Percentiles rank a stretch among this genome's conserved stretches.
These are phyloP conservation scores for Trypanosoma theileri DNA, from an alignment of 208 protist species.

Conservation along the genomic window DNA sequence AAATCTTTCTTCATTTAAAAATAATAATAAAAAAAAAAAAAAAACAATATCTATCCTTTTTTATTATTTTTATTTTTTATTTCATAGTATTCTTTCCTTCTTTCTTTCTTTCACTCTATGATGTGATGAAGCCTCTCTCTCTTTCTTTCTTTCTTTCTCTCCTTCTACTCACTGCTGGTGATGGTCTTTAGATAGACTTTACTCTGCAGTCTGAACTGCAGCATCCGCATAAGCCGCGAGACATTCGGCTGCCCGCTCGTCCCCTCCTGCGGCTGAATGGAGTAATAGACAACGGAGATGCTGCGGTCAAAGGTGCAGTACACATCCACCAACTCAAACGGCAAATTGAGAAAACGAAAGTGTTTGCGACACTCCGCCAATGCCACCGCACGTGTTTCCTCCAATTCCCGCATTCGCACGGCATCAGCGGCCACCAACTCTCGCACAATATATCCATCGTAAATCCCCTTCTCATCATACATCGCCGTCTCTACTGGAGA, in stretches of 20 bases:
- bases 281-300: slow-evolving; percentile 63
- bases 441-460: slow-evolving; percentile 51
- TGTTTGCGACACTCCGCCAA: slow-evolving; percentile 56
- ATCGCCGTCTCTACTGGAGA: neutral
- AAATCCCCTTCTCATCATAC: slow-evolving; percentile 9
- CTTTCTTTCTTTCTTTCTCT: slow-evolving; percentile 4
- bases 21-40: slow-evolving; percentile 19
- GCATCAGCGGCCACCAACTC: slow-evolving; percentile 34
- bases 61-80: neutral
- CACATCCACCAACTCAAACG: slow-evolving; percentile 54
- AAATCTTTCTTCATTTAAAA: slow-evolving; percentile 13
- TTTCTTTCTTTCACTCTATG: slow-evolving; percentile 9
- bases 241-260: slow-evolving; percentile 44
- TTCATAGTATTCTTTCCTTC: slow-evolving; percentile 1
- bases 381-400: slow-evolving; percentile 28
- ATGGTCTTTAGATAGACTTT: slow-evolving; percentile 40
- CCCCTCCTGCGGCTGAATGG: slow-evolving; percentile 28
- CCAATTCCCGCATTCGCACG: slow-evolving; percentile 28
- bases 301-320: slow-evolving; percentile 61
- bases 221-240: slow-evolving; percentile 42
- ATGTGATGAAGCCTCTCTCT: too few relatives aligned
- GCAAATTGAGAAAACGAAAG: slow-evolving; percentile 61
- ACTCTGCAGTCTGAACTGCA: slow-evolving; percentile 50
- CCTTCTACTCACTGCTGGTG: slow-evolving; percentile 8
- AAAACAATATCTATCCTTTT: slow-evolving; percentile 5